Percentiles rank a stretch among this genome's conserved stretches.
Evolutionary conservation across 2,329 filamentous ascomycete genomes (phyloP).

Genomic region (Curvularia lunata): DNA sequence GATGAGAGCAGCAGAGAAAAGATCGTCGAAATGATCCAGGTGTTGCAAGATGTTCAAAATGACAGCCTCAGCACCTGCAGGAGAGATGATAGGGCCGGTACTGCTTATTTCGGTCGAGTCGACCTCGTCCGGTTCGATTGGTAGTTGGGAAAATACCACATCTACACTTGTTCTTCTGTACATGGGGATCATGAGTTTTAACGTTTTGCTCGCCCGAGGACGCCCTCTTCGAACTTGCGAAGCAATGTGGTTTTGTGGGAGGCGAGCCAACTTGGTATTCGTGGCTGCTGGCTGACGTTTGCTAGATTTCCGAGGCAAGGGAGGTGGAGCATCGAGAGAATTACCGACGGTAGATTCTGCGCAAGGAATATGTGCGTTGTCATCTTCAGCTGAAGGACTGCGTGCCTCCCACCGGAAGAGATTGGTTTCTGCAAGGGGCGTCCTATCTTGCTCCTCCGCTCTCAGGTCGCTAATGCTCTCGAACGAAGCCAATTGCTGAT

Average conservation of each 20-base stretch:
- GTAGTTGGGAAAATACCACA: conserved; percentile 29
- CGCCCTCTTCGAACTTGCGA: conserved; percentile 34
- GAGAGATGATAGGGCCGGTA: conserved; percentile 49
- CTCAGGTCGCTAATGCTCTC: conserved; percentile 46
- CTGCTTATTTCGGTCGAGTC: conserved; percentile 16
- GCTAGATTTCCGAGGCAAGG: conserved; percentile 52
- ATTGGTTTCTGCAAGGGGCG: conserved; percentile 32
- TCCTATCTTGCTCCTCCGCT: conserved; percentile 41
- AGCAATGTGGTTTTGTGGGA: conserved; percentile 41
- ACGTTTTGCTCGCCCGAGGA: conserved; percentile 23
- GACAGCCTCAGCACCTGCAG: conserved; percentile 56
- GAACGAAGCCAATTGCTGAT: conserved; percentile 44
- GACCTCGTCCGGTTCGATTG: conserved; percentile 13
- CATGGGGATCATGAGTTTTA: conserved; percentile 37
- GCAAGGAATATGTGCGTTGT: conserved; percentile 14
- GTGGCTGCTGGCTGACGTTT: conserved; percentile 45
- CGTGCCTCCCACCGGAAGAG: conserved; percentile 29
- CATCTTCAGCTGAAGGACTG: conserved; percentile 12
- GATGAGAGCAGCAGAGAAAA: conserved; percentile 61
- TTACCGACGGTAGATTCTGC: conserved; percentile 21
- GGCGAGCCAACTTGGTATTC: conserved; percentile 31
- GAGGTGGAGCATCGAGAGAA: conserved; percentile 27
- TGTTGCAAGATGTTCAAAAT: conserved; percentile 59
- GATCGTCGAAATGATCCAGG: conserved; percentile 59
- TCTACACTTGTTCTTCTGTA: conserved; percentile 31